Base-by-base conservation (phyloP, 768 basidiomycete species). In the Porphyrellus cyaneotinctus region DNA sequence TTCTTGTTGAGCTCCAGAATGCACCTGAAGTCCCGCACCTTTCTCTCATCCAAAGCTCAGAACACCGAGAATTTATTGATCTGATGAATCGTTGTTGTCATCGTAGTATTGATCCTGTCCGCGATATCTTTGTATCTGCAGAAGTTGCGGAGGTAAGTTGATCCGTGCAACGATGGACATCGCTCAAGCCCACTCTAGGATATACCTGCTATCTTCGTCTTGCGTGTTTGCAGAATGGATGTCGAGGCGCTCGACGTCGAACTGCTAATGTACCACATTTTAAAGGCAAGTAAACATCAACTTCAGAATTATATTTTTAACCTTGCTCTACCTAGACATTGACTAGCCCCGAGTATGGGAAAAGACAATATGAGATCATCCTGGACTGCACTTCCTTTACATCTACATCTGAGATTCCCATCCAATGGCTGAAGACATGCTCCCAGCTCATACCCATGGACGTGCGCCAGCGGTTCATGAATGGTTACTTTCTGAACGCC, bases 381-480 rank as follows among this genome's bases (percentile, higher is more conserved):
- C 64, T 93, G 30, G 91, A 95, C 59, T 91, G 86, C 69, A 92
- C 91, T 32, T 79, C 78, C 10, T 92, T 93, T 65, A 77, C 82
- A 4, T 75, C 85, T 2, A 77, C 78, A 11, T 88, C 89, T 0
- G 88, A 92, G 68, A 74, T 92, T 9, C 91, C 92, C 0, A 72
- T 88, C 10, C 85, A 88, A 56, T 91, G 87, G 87, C 64, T 92
- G 42, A 89, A 87, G 67, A 86, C 82, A 49, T 85, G 87, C 53
- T 78, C 83, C 13, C 88, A 91, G 64, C 72, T 89, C 18, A 80
- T 88, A 49, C 89, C 91, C 7, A 65, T 68, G 23, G 88, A 92
- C 53, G 78, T 91, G 49, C 78, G 85, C 37, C 64, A 69, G 28
- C 80, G 82, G n/a, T 84, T 89, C 62, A 57, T 67, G 31, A 79